These are phyloP conservation scores for Fusarium odoratissimum DNA, from an alignment of 2,329 filamentous ascomycete species.

Conservation along the genomic window DNA sequence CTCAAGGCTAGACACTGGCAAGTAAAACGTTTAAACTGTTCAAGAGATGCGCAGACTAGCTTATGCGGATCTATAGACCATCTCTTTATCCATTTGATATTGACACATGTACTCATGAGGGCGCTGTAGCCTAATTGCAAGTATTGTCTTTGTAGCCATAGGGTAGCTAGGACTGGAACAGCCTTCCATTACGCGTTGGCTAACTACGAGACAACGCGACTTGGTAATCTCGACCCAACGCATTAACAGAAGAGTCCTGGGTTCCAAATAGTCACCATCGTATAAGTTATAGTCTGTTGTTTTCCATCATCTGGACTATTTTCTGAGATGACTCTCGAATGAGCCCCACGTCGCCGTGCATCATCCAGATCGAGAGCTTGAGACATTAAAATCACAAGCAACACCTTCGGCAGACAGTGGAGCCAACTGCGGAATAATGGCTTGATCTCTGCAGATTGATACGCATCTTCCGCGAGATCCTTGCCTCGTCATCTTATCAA, in stretches of 20 bases:
- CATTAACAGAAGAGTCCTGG: accelerated
- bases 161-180: background rate
- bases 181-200: background rate
- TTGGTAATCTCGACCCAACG: accelerated
- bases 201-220: background rate
- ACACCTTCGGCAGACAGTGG: background rate
- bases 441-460: slow-evolving; percentile 9
- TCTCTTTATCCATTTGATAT: accelerated
- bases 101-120: background rate
- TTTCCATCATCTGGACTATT: background rate
- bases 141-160: background rate
- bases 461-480: background rate
- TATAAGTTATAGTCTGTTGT: accelerated
- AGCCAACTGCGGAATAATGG: background rate
- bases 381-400: slow-evolving; percentile 1
- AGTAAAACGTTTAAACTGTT: background rate
- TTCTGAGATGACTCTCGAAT: accelerated
- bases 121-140: background rate
- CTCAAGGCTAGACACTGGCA: accelerated
- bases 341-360: background rate
- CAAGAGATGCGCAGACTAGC: accelerated
- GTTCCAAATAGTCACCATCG: too few relatives aligned
- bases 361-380: background rate
- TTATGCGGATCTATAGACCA: accelerated
- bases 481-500: slow-evolving; percentile 26